A percentile compares a stretch with the other conserved stretches of the same genome.
These are phyloP conservation scores for Scleromitrula shiraiana DNA, from an alignment of 2,329 filamentous ascomycete genomes.

Conservation along the genomic window DNA sequence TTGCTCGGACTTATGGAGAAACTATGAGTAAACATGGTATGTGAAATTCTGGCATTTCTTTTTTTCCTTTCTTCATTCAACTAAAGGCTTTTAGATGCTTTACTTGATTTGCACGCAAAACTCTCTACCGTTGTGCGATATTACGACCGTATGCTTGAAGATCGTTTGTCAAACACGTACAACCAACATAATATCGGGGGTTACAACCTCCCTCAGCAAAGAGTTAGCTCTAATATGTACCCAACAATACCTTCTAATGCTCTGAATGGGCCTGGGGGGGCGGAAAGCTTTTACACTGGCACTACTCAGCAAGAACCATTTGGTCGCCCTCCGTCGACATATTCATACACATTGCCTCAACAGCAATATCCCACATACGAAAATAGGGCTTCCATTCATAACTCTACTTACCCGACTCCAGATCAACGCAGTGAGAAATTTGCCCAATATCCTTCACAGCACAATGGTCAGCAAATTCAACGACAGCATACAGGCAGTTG, in stretches of 20 bases:
- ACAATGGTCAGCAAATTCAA: slow-evolving; percentile 39
- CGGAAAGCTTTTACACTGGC: slow-evolving; percentile 77
- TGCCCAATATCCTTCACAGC: slow-evolving; percentile 29
- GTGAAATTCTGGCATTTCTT: slow-evolving; percentile 24
- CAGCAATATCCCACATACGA: slow-evolving; percentile 34
- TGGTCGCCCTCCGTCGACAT: slow-evolving; percentile 42
- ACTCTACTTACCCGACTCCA: slow-evolving; percentile 17
- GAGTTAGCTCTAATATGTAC: slow-evolving; percentile 55
- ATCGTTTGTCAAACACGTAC: slow-evolving; percentile 87
- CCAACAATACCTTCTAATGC: slow-evolving; percentile 56
- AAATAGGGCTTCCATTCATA: slow-evolving; percentile 19
- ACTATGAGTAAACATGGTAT: slow-evolving; percentile 98
- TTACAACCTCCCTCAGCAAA: slow-evolving; percentile 47
- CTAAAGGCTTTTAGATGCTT: slow-evolving; percentile 56
- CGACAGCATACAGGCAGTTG: slow-evolving; percentile 45
- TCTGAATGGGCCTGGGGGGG: slow-evolving; percentile 40
- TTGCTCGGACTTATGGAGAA: slow-evolving; percentile 92
- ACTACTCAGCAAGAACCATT: slow-evolving; percentile 47
- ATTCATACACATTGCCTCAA: slow-evolving; percentile 41
- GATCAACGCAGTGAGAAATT: slow-evolving; percentile 22
- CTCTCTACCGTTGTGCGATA: slow-evolving; percentile 93
- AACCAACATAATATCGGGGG: slow-evolving; percentile 66
- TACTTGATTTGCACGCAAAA: slow-evolving; percentile 91
- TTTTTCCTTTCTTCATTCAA: not conserved
- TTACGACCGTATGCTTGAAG: slow-evolving; percentile 97